Conservation (phyloP, 345 rosid genomes). For the Dovyalis caffra region DNA sequence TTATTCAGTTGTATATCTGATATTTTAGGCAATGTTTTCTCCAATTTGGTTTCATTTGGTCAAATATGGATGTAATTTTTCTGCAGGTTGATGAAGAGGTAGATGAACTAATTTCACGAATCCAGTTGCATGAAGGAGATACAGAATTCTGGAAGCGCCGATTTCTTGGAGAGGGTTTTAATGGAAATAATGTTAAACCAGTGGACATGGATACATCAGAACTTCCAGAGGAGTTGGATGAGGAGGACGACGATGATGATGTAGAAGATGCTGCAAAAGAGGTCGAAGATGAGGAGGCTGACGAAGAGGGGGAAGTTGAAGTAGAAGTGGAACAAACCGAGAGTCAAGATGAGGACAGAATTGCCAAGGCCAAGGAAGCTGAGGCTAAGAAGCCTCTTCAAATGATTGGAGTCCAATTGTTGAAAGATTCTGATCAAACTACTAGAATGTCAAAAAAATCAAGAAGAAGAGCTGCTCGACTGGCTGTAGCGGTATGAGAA, state of each 20-base stretch:
- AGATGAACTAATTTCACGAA: conserved; percentile 77
- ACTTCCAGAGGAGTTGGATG: conserved; percentile 52
- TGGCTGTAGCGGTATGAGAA: conserved; percentile 57
- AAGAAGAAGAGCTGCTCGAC: conserved; percentile 54
- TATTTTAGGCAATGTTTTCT: neutral
- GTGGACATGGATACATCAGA: conserved; percentile 44
- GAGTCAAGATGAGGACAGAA: conserved; percentile 57
- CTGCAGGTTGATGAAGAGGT: conserved; percentile 83
- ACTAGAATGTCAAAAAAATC: conserved; percentile 55
- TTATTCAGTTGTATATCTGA: neutral
- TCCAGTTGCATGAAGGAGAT: conserved; percentile 89
- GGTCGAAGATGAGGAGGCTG: conserved; percentile 41
- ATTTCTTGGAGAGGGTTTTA: conserved; percentile 81
- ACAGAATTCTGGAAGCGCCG: conserved; percentile 96
- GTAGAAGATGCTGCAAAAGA: conserved; percentile 6
- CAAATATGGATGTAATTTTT: neutral
- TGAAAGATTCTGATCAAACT: conserved; percentile 74
- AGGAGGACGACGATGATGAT: conserved; percentile 45
- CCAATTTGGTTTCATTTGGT: neutral
- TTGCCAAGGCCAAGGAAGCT: conserved; percentile 68
- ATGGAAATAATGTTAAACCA: conserved; percentile 45
- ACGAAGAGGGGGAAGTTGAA: conserved; percentile 39
- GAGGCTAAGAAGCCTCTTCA: conserved; percentile 82
- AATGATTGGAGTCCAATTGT: conserved; percentile 90
- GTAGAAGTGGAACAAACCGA: conserved; percentile 56